Conservation (phyloP, 495 filamentous ascomycete species). For the Neurospora intermedia region DNA sequence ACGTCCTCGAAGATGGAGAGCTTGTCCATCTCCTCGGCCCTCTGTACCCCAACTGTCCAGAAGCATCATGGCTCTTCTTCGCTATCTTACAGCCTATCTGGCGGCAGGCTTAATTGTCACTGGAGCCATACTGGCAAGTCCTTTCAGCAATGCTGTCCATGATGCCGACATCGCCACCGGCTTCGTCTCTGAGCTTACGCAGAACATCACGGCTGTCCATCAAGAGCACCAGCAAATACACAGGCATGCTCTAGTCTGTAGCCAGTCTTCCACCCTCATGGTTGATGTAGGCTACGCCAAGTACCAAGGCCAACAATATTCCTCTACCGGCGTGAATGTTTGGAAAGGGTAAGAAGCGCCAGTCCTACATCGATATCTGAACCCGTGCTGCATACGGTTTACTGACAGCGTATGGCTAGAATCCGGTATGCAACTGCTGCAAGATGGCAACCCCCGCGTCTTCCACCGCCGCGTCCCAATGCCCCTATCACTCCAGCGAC, state of each 20-base stretch:
- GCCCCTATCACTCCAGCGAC: conserved; percentile 9
- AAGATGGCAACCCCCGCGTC: conserved; percentile 25
- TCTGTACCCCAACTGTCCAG: not conserved
- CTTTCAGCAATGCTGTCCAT: not conserved
- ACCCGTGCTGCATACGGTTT: not conserved
- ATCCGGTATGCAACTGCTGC: conserved; percentile 25
- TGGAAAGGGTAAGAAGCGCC: conserved; percentile 26
- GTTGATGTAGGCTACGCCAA: conserved; percentile 32
- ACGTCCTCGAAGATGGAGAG: not conserved
- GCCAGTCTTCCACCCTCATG: conserved; percentile 5
- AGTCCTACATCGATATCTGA: not conserved
- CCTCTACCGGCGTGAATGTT: conserved; percentile 24
- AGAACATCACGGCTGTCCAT: conserved; percentile 10
- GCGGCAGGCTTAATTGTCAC: not conserved
- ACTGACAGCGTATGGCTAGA: conserved; percentile 5
- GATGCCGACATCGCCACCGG: conserved; percentile 7
- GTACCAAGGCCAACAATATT: conserved; percentile 25
- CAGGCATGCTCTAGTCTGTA: conserved; percentile 9
- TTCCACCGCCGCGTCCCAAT: not conserved
- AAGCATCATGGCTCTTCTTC: not conserved
- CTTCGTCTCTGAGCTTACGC: conserved; percentile 15
- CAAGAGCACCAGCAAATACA: not conserved
- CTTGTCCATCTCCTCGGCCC: not conserved
- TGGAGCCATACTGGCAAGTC: not conserved
- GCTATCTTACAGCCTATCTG: not conserved